A percentile compares a stretch with the other conserved stretches of the same genome.
These are phyloP conservation scores for Phytopythium oedochilum DNA, from an alignment of 352 stramenopile genomes.

Conservation along the genomic window DNA sequence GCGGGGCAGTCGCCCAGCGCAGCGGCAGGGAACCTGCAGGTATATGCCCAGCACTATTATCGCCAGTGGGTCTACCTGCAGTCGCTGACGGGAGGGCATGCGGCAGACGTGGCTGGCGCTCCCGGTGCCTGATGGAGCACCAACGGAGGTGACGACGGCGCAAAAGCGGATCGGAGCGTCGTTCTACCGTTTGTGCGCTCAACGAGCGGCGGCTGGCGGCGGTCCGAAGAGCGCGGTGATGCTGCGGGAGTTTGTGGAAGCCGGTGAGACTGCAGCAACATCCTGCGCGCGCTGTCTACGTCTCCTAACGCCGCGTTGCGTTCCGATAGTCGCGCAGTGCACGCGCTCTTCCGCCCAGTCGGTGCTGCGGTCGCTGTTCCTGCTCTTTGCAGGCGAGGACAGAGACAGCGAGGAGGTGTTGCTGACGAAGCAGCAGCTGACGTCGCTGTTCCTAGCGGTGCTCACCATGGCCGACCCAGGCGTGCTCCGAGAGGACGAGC, in stretches of 20 bases:
- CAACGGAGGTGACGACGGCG: constrained; percentile 19
- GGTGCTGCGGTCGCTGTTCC: constrained; percentile 47
- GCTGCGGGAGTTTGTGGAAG: constrained; percentile 55
- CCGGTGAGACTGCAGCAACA: constrained; percentile 35
- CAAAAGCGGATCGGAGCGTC: constrained; percentile 25
- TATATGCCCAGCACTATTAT: too few species aligned
- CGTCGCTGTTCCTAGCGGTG: constrained; percentile 36
- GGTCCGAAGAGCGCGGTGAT: constrained; percentile 14
- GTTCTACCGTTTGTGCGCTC: constrained; percentile 47
- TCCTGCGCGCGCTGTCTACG: neutral
- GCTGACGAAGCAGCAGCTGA: constrained; percentile 38
- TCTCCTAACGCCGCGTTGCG: neutral
- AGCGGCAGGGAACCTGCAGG: constrained; percentile 37
- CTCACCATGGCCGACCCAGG: constrained; percentile 51
- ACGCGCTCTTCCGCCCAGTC: constrained; percentile 58
- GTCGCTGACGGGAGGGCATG: neutral
- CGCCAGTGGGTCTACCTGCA: too few species aligned
- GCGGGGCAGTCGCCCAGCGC: constrained; percentile 14
- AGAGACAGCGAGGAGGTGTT: constrained; percentile 16
- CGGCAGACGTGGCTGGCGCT: constrained; percentile 53
- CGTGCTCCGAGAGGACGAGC: constrained; percentile 16
- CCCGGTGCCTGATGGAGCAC: constrained; percentile 16
- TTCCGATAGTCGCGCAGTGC: constrained; percentile 47
- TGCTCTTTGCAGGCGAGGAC: constrained; percentile 31
- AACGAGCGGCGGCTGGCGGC: constrained; percentile 10